Evolutionary conservation across 495 filamentous ascomycete genomes (phyloP).

Genomic region (Aspergillus conjunctus): DNA sequence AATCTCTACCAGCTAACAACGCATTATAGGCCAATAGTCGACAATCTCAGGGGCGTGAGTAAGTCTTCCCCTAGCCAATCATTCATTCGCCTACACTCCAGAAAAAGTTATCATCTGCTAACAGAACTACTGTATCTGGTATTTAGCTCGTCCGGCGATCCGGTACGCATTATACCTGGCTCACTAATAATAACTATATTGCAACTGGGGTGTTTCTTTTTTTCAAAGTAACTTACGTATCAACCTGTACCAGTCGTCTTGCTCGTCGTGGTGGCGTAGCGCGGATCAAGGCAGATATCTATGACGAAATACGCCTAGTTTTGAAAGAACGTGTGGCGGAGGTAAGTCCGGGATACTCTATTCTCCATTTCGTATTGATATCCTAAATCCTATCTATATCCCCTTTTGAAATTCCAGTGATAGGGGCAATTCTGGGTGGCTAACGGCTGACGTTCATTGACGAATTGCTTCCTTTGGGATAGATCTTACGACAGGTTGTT

Average conservation of each 20-base stretch:
- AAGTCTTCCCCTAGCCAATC: constrained; percentile 32
- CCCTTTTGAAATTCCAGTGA: too few species aligned
- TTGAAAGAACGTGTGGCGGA: constrained; percentile 55
- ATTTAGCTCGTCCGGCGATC: constrained; percentile 63
- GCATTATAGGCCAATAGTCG: constrained; percentile 56
- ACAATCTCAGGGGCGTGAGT: constrained; percentile 68
- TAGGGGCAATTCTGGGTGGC: too few species aligned
- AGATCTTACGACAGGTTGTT: constrained; percentile 27
- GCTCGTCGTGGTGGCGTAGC: constrained; percentile 80
- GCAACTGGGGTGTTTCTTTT: too few species aligned
- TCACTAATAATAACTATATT: too few species aligned
- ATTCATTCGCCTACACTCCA: neutral
- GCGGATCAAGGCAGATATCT: constrained; percentile 68
- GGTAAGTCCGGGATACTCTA: too few species aligned
- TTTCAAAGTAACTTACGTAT: neutral
- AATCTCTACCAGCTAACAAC: neutral
- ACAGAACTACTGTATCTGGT: neutral
- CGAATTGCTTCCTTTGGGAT: too few species aligned
- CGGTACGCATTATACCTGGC: constrained; percentile 49
- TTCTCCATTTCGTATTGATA: too few species aligned
- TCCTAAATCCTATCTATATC: neutral
- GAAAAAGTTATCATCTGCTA: neutral
- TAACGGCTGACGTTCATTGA: too few species aligned
- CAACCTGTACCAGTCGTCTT: constrained; percentile 58
- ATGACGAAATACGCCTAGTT: constrained; percentile 63